Conservation (phyloP, 164 flowering plant species). For the Cinnamomum chago region DNA sequence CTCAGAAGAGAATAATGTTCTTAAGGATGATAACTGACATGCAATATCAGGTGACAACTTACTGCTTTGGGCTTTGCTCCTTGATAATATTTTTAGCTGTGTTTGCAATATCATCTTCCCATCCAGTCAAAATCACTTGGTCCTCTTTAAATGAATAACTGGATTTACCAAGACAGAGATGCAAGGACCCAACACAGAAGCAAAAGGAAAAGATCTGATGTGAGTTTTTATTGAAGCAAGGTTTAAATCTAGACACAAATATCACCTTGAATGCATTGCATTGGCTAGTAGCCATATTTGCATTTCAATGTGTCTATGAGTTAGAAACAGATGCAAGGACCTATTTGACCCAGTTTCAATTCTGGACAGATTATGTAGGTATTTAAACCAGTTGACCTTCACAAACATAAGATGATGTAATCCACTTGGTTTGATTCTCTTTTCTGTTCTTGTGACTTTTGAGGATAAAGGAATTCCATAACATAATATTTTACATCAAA, state of each 20-base stretch:
- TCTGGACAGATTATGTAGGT: no score
- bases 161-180: slow-evolving; percentile 5
- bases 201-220: not conserved
- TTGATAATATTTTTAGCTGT: slow-evolving; percentile 51
- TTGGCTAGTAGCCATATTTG: not conserved
- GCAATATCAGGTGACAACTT: not conserved
- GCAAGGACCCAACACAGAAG: not conserved
- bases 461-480: no score
- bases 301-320: no score
- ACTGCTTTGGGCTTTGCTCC: slow-evolving; percentile 27
- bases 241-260: not conserved
- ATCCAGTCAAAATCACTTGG: slow-evolving; percentile 50
- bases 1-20: not conserved
- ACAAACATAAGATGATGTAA: no score
- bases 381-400: no score
- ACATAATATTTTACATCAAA: no score
- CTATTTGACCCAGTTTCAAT: no score
- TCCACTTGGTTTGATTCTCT: no score
- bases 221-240: not conserved
- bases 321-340: no score
- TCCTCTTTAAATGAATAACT: slow-evolving; percentile 40
- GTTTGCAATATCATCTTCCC: slow-evolving; percentile 63
- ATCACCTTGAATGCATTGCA: not conserved
- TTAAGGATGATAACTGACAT: not conserved
- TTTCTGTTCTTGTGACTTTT: no score